These are phyloP conservation scores for Candida vartiovaarae DNA, from an alignment of 805 yeast genomes.

Conservation along the genomic window DNA sequence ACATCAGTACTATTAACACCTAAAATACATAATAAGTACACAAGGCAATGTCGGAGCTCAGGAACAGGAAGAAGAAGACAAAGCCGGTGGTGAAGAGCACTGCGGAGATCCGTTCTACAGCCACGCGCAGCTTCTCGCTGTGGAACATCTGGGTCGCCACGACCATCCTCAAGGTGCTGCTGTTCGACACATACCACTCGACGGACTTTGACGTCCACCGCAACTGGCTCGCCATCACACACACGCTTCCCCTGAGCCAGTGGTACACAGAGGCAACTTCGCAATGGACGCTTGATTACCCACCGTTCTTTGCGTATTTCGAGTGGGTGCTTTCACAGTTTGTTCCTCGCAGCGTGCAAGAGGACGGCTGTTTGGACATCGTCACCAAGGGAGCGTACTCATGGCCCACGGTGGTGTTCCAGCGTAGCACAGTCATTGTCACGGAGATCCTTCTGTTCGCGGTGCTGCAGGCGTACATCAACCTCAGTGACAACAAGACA, in stretches of 20 bases:
- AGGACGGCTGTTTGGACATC: slow-evolving; percentile 75
- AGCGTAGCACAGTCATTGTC: slow-evolving; percentile 69
- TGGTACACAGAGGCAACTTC: slow-evolving; percentile 81
- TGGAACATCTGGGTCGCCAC: slow-evolving; percentile 66
- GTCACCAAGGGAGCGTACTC: slow-evolving; percentile 62
- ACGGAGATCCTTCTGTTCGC: slow-evolving; percentile 68
- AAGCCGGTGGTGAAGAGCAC: no score
- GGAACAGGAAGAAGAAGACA: slow-evolving; percentile 11
- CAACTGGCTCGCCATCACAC: slow-evolving; percentile 92
- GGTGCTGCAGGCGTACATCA: slow-evolving; percentile 66
- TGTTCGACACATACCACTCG: slow-evolving; percentile 80
- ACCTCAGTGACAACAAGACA: slow-evolving; percentile 35
- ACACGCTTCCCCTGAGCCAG: slow-evolving; percentile 57
- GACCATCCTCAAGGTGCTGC: slow-evolving; percentile 48
- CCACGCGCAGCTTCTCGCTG: slow-evolving; percentile 36
- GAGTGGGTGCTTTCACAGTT: slow-evolving; percentile 74
- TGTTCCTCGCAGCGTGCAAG: slow-evolving; percentile 53
- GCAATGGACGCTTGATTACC: slow-evolving; percentile 95
- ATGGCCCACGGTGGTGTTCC: slow-evolving; percentile 74
- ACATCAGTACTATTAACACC: no score
- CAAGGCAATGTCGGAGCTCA: slow-evolving; percentile 10
- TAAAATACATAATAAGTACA: no score
- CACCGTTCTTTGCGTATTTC: slow-evolving; percentile 95
- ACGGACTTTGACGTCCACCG: slow-evolving; percentile 98
- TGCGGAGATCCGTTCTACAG: no score